phyloP scores from a whole-genome alignment of 768 basidiomycete species.

The Galerina sulciceps region DNA sequence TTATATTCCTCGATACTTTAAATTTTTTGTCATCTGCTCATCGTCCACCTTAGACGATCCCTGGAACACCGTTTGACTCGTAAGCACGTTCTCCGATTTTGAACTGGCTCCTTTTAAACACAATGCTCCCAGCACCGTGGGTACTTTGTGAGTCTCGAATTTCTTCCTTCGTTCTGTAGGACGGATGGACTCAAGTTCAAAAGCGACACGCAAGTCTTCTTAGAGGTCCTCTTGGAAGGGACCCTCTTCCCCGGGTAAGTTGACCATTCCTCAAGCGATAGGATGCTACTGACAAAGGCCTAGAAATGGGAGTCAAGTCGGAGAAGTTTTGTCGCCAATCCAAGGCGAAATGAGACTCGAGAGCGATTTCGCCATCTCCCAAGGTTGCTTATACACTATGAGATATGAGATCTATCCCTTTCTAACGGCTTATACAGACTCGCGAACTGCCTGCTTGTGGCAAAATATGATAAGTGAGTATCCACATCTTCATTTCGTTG shows the following conservation, averaged over 20 bases:
- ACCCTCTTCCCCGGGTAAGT: constrained; percentile 17
- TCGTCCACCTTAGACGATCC: constrained; percentile 18
- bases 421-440: neutral
- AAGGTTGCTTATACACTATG: constrained; percentile 7
- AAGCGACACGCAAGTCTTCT: constrained; percentile 38
- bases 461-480: constrained; percentile 21
- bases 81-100: neutral
- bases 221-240: constrained; percentile 36
- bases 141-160: constrained; percentile 19
- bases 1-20: no score
- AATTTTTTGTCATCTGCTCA: no score
- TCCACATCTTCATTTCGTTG: no score
- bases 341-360: constrained; percentile 43
- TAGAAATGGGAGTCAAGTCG: constrained; percentile 20
- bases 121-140: constrained; percentile 25
- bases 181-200: neutral
- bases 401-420: constrained; percentile 7
- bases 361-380: constrained; percentile 34
- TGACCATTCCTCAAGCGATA: no score
- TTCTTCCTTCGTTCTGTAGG: no score
- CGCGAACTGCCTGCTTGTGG: constrained; percentile 24
- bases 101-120: neutral
- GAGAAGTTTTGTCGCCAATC: constrained; percentile 38
- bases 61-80: constrained; percentile 41
- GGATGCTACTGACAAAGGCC: no score